Percentiles rank a stretch among this genome's conserved stretches.
Evolutionary conservation across 2,329 filamentous ascomycete species (phyloP).

Genomic region (Daldinia sp.): DNA sequence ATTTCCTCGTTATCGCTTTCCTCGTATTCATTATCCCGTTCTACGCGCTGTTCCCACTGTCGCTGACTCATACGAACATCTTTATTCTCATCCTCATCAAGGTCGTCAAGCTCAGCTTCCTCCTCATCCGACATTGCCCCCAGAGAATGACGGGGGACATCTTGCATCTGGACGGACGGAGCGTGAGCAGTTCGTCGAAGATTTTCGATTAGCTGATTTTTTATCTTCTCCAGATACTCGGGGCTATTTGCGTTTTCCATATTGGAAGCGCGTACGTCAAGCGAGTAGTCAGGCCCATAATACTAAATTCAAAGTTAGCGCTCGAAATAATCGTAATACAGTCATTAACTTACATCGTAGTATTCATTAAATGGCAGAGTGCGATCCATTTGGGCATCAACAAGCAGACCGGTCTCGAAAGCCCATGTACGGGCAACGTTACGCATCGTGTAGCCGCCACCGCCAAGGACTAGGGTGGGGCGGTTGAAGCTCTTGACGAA

Average conservation of each 20-base stretch:
- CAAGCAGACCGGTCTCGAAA: conserved; percentile 90
- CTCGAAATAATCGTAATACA: conserved; percentile 6
- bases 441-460: conserved; percentile 95
- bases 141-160: conserved; percentile 70
- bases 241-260: conserved; percentile 91
- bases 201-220: conserved; percentile 84
- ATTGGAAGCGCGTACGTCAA: conserved; percentile 88
- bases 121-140: conserved; percentile 72
- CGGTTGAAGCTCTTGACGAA: conserved; percentile 87
- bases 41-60: conserved; percentile 80
- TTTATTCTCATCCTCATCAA: conserved; percentile 86
- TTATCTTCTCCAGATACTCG: conserved; percentile 83
- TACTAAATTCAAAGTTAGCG: conserved; percentile 67
- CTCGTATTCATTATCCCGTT: conserved; percentile 81
- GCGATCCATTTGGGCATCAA: conserved; percentile 80
- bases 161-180: conserved; percentile 91
- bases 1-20: conserved; percentile 92
- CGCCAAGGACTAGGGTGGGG: conserved; percentile 91
- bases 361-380: conserved; percentile 97
- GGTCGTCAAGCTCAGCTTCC: conserved; percentile 69
- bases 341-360: conserved; percentile 72
- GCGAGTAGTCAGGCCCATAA: conserved; percentile 88
- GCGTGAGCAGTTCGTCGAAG: conserved; percentile 84
- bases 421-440: conserved; percentile 98
- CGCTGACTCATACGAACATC: conserved; percentile 84